These are phyloP conservation scores for Trametes elegans DNA, from an alignment of 768 basidiomycete genomes.

Conservation along the genomic window DNA sequence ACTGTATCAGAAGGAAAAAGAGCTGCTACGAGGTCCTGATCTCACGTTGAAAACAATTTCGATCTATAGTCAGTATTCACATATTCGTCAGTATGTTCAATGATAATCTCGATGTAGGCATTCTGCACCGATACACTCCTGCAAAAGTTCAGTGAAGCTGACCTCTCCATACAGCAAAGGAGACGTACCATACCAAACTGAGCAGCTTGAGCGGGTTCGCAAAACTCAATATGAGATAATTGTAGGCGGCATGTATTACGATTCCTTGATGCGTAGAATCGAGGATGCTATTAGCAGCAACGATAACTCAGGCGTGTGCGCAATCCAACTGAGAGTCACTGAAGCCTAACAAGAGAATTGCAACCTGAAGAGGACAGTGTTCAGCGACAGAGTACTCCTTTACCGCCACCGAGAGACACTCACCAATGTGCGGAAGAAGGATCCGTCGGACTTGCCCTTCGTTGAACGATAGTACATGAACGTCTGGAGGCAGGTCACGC, in stretches of 20 bases:
- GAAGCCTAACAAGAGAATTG: background rate
- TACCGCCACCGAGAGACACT: background rate
- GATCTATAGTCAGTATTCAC: background rate
- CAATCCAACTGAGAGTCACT: background rate
- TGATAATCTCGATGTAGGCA: background rate
- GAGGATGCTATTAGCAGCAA: background rate
- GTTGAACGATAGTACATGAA: background rate
- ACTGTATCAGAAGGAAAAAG: background rate
- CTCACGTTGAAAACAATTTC: background rate
- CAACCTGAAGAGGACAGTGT: background rate
- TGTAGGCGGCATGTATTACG: background rate
- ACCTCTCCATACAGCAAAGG: background rate
- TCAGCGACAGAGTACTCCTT: background rate
- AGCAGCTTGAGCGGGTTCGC: background rate
- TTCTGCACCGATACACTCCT: background rate
- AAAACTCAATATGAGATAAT: background rate
- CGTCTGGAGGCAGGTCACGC: background rate
- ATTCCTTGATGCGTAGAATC: background rate
- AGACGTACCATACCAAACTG: background rate
- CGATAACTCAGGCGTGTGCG: background rate
- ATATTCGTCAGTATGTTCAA: background rate
- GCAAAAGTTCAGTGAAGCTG: background rate
- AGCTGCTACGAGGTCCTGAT: background rate
- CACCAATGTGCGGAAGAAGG: background rate
- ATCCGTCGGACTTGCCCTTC: background rate